Conservation (phyloP, 1,284 basidiomycete genomes). For the Puccinia polysora region DNA sequence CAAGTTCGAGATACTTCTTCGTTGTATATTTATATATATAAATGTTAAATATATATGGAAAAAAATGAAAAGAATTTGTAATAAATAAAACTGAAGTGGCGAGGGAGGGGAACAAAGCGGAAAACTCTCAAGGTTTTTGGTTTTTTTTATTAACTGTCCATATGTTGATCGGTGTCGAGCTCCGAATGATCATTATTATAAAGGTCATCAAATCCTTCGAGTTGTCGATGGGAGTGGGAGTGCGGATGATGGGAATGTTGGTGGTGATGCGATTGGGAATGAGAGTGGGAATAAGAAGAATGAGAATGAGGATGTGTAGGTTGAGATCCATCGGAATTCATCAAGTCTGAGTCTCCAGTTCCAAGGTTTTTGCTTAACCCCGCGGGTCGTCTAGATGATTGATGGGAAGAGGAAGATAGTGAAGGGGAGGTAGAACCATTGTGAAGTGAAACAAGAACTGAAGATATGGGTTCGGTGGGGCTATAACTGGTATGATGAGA, state of each 20-base stretch:
- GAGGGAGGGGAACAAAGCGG: no score
- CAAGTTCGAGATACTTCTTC: no score
- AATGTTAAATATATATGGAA: no score
- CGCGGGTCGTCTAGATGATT: background rate
- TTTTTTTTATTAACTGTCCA: constrained; percentile 1
- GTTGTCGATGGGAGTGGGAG: no score
- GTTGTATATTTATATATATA: no score
- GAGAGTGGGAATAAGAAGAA: background rate
- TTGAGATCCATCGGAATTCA: background rate
- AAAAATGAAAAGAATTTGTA: no score
- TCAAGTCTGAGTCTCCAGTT: no score
- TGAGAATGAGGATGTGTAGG: background rate
- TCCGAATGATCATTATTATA: background rate
- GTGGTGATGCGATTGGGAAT: background rate
- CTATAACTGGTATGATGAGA: constrained; percentile 8
- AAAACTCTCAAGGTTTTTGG: no score
- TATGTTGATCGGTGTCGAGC: constrained; percentile 17
- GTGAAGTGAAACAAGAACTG: constrained; percentile 18
- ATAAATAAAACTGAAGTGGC: no score
- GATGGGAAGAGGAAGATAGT: background rate
- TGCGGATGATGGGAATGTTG: background rate
- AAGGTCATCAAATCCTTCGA: background rate
- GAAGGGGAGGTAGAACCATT: constrained; percentile 21
- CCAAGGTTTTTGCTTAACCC: no score
- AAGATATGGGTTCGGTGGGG: constrained; percentile 15